phyloP scores from a whole-genome alignment of 352 stramenopile genomes.

The Phytophthora agathidicida region DNA sequence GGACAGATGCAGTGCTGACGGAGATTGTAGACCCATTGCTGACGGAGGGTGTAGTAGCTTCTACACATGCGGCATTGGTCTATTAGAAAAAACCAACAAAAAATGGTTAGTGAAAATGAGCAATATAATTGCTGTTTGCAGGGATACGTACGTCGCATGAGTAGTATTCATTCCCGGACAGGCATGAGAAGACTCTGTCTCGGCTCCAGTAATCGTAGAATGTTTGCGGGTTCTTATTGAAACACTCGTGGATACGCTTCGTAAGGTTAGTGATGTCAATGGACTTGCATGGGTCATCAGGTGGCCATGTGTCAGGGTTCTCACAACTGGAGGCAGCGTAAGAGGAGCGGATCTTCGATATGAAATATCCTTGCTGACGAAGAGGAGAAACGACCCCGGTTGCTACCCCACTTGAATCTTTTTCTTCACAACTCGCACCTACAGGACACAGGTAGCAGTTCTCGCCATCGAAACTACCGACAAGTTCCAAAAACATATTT shows the following conservation, averaged over 20 bases:
- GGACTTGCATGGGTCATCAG: conserved; percentile 55
- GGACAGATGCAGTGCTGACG: conserved; percentile 16
- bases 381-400: conserved; percentile 51
- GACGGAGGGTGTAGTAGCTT: conserved; percentile 1
- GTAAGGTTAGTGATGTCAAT: conserved; percentile 37
- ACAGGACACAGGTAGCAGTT: conserved; percentile 68
- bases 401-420: conserved; percentile 31
- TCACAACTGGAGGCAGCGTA: conserved; percentile 43
- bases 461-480: conserved; percentile 60
- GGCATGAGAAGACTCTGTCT: conserved; percentile 65
- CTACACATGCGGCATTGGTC: conserved; percentile 36
- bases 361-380: conserved; percentile 52
- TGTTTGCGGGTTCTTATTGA: conserved; percentile 11
- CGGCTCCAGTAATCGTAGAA: conserved; percentile 66
- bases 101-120: neutral
- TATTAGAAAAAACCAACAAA: conserved; percentile 3
- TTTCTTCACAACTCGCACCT: conserved; percentile 53
- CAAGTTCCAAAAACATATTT: neutral
- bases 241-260: conserved; percentile 53
- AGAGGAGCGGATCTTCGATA: conserved; percentile 48
- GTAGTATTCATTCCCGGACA: conserved; percentile 68
- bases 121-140: too few relatives aligned
- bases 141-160: conserved; percentile 52
- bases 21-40: conserved; percentile 10
- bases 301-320: conserved; percentile 43